These are phyloP conservation scores for Acacia crassicarpa DNA, from an alignment of 306 rosid species.

Conservation along the genomic window DNA sequence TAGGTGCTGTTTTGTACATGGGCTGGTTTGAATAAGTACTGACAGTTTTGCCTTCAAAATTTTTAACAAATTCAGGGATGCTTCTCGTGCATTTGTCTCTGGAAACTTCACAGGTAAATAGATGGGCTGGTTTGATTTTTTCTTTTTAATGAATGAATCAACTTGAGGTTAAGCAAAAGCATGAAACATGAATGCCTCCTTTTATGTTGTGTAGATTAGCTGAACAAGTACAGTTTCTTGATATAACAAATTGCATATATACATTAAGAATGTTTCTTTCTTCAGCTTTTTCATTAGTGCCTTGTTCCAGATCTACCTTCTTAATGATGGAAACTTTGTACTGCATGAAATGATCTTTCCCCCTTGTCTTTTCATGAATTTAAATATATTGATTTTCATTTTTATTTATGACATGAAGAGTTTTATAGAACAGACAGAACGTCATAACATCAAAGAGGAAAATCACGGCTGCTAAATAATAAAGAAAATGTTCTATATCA, in stretches of 20 bases:
- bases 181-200: neutral
- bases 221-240: neutral
- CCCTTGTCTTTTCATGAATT: neutral
- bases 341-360: neutral
- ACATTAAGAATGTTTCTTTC: neutral
- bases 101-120: conserved; percentile 94
- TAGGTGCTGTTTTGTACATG: too few relatives aligned
- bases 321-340: neutral
- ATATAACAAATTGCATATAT: too few relatives aligned
- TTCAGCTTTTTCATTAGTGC: neutral
- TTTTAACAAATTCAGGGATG: conserved; percentile 61
- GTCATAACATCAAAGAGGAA: neutral
- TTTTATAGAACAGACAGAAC: neutral
- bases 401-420: neutral
- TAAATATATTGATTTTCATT: neutral
- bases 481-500: neutral
- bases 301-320: neutral
- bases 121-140: conserved; percentile 1
- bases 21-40: neutral
- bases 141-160: conserved; percentile 18
- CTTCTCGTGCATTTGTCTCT: conserved; percentile 96
- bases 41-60: neutral
- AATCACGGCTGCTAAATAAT: neutral
- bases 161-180: neutral
- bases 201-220: neutral